phyloP scores from a whole-genome alignment of 306 rosid genomes.

The Pachyrhizus erosus region DNA sequence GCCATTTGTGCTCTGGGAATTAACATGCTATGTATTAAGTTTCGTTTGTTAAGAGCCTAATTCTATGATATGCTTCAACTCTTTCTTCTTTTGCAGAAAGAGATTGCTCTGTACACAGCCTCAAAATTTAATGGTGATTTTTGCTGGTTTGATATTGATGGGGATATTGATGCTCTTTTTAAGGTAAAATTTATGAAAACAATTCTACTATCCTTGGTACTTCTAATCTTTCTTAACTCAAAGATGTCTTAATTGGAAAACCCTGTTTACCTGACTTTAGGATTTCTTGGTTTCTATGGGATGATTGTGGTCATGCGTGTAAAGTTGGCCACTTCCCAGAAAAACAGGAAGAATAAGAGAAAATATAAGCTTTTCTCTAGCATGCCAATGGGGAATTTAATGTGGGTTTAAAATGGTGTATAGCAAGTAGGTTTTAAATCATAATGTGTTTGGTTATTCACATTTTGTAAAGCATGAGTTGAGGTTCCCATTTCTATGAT shows the following conservation, averaged over 20 bases:
- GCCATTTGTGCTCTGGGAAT: conserved; percentile 1
- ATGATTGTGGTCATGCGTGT: conserved; percentile 9
- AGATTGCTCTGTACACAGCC: conserved; percentile 90
- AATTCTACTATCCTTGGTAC: neutral
- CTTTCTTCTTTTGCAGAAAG: conserved; percentile 75
- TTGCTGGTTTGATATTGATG: conserved; percentile 87
- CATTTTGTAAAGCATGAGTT: conserved; percentile 6
- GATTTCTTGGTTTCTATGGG: conserved; percentile 15
- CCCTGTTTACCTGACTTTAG: conserved; percentile 8
- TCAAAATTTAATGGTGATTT: conserved; percentile 78
- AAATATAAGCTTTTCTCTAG: neutral
- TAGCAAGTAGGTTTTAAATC: conserved; percentile 7
- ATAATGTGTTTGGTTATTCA: neutral
- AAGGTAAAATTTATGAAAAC: conserved; percentile 62
- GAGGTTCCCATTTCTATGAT: conserved; percentile 22
- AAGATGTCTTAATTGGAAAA: conserved; percentile 9
- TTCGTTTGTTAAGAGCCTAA: conserved; percentile 31
- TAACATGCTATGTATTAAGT: conserved; percentile 16
- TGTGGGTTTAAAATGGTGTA: neutral
- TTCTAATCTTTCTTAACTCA: conserved; percentile 19
- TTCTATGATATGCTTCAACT: conserved; percentile 26
- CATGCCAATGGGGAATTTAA: neutral
- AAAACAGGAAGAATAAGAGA: neutral
- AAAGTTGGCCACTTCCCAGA: neutral
- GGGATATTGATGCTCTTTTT: conserved; percentile 89